Percentiles rank a stretch among this genome's conserved stretches.
Conservation (phyloP, 2,329 filamentous ascomycete genomes). For the Xylaria sp. region DNA sequence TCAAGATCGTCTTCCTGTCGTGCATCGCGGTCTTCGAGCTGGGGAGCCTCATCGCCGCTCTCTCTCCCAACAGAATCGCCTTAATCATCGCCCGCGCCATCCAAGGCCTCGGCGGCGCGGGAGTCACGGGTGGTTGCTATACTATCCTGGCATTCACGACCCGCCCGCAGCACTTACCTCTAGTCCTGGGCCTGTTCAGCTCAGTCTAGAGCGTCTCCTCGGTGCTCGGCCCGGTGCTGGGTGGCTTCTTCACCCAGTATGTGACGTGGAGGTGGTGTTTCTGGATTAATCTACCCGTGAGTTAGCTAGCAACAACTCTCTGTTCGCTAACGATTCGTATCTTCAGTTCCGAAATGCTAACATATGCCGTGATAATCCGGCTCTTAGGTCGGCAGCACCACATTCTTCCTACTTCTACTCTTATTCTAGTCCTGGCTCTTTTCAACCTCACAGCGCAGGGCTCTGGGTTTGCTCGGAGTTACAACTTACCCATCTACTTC, state of each 20-base stretch:
- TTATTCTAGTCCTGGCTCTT: background rate
- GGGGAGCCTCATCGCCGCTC: constrained; percentile 43
- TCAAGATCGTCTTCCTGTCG: constrained; percentile 41
- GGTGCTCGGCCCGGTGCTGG: background rate
- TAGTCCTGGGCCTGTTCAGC: background rate
- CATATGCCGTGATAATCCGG: no score
- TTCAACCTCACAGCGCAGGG: background rate
- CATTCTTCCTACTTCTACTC: background rate
- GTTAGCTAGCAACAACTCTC: no score
- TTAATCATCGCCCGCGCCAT: constrained; percentile 49
- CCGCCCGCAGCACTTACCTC: background rate
- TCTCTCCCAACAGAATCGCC: constrained; percentile 41
- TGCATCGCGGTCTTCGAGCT: constrained; percentile 45
- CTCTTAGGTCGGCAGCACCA: background rate
- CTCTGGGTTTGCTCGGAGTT: background rate
- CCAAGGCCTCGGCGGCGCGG: constrained; percentile 45
- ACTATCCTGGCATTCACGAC: constrained; percentile 31
- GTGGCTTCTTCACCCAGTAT: background rate
- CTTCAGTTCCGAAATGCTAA: no score
- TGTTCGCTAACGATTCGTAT: no score
- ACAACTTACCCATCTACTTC: background rate
- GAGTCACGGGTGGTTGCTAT: constrained; percentile 43
- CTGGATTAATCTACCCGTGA: background rate
- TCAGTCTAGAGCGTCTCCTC: background rate
- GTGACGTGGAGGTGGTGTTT: constrained; percentile 2